Evolutionary conservation across 129 eudicot species (phyloP).

Genomic region (Dittrichia graveolens): DNA sequence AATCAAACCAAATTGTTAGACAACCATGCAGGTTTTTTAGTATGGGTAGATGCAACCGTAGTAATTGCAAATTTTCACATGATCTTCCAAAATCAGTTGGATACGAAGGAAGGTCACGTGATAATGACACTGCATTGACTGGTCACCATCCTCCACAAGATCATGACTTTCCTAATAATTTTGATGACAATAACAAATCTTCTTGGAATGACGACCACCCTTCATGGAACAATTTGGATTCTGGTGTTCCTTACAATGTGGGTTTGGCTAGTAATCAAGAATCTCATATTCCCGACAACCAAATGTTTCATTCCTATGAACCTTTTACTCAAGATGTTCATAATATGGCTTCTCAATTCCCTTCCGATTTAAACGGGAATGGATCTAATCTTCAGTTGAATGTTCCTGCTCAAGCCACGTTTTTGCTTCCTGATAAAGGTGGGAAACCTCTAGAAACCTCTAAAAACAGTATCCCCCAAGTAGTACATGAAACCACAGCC

Average conservation of each 20-base stretch:
- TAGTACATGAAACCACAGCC: slow-evolving; percentile 14
- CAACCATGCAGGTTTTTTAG: slow-evolving; percentile 62
- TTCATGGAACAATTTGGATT: slow-evolving; percentile 41
- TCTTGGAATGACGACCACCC: slow-evolving; percentile 47
- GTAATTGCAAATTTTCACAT: slow-evolving; percentile 71
- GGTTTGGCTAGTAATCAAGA: slow-evolving; percentile 30
- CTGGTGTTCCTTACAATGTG: slow-evolving; percentile 10
- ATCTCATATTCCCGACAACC: slow-evolving; percentile 20
- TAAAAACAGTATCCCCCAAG: slow-evolving; percentile 23
- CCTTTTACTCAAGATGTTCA: slow-evolving; percentile 24
- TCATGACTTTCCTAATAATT: slow-evolving; percentile 25
- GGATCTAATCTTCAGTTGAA: slow-evolving; percentile 38
- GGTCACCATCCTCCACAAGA: neutral
- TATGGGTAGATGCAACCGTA: slow-evolving; percentile 68
- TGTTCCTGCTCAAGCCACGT: slow-evolving; percentile 31
- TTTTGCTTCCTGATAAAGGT: slow-evolving; percentile 18
- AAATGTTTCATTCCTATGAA: slow-evolving; percentile 23
- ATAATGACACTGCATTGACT: neutral
- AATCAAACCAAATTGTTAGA: slow-evolving; percentile 39
- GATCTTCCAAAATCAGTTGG: slow-evolving; percentile 40
- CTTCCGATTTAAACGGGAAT: slow-evolving; percentile 33
- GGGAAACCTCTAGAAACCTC: slow-evolving; percentile 35
- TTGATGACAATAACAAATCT: slow-evolving; percentile 33
- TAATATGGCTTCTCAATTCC: slow-evolving; percentile 20
- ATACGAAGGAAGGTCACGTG: slow-evolving; percentile 30